Evolutionary conservation across 1,139 yeast genomes (phyloP), one percentile per base, ranked within the genome.

Genomic region (Nadsonia starkeyi-henricii): DNA sequence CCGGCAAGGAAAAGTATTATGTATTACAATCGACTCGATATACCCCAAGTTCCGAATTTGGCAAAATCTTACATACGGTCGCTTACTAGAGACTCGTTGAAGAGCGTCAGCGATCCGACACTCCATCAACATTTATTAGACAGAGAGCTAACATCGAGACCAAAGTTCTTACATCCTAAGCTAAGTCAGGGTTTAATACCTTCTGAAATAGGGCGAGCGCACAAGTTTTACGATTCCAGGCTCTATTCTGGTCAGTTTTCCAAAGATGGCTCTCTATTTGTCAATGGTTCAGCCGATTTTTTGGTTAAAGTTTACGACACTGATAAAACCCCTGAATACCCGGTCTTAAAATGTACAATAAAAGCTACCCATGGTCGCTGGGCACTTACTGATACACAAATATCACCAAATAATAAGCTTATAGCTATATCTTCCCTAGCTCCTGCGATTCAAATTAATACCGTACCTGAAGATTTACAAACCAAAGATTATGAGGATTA

Each of bases 211-310:
- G 39, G 50, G 15, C 30, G 52, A 19, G 51, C 52, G 8, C 41
- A 41, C 8, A 46, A 50, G 20, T 47, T 50, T 26, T 56, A 54
- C 42, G 52, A 49, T 19, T 58, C 55, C 20, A 58, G 62, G 9
- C 54, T 59, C 13, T 62, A 61, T 46, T 58, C 61, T 18, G 65
- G 65, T 26, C 59, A 58, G 48, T 62, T 60, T 45, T 58, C 62
- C 20, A 48, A 51, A 20, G 62, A 59, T 45, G 65, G 65, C 3
- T 51, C 55, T 12, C 51, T 55, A 47, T 62, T 58, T 48, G 60
- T 50, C 47, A 52, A 56, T 39, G 55, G 59, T 23, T 54, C 62
- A 2, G 62, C 61, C 45, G 64, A 61, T 43, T 59, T 58, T 48
- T 51, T 52, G 42, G 55, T 60, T 12, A 53, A 58, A 30, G 43